Evolutionary conservation across 306 rosid genomes (phyloP).

Genomic region (Ammopiptanthus mongolicus): DNA sequence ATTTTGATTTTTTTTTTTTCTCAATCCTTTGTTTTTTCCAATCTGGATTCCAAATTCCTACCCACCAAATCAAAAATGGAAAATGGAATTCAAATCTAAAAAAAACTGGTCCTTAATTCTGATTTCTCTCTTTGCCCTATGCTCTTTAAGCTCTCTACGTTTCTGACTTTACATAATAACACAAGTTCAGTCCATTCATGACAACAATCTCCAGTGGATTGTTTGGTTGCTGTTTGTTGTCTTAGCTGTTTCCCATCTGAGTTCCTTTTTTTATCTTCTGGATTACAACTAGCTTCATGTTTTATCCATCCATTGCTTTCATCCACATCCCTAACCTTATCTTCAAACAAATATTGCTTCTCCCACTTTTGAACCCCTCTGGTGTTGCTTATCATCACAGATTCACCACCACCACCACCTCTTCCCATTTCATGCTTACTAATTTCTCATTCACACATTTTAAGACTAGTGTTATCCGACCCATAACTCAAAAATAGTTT

Average conservation of each 20-base stretch:
- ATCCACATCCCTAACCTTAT: conserved; percentile 32
- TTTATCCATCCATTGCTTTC: conserved; percentile 27
- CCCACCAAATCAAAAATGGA: conserved; percentile 6
- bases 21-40: no score
- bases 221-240: conserved; percentile 25
- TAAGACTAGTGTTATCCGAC: conserved; percentile 8
- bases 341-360: neutral
- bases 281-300: conserved; percentile 15
- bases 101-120: conserved; percentile 21
- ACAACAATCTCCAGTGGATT: conserved; percentile 24
- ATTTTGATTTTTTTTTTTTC: neutral
- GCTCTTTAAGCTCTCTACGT: neutral
- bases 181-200: neutral
- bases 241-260: conserved; percentile 23
- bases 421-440: conserved; percentile 27
- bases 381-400: neutral
- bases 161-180: neutral
- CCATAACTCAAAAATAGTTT: neutral
- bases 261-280: conserved; percentile 4
- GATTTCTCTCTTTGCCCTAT: neutral
- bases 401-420: neutral
- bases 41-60: conserved; percentile 11
- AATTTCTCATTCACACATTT: conserved; percentile 25
- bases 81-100: conserved; percentile 20
- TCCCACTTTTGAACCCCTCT: neutral